These are phyloP conservation scores for Aspergillus diversus DNA, from an alignment of 495 filamentous ascomycete genomes.

Conservation along the genomic window DNA sequence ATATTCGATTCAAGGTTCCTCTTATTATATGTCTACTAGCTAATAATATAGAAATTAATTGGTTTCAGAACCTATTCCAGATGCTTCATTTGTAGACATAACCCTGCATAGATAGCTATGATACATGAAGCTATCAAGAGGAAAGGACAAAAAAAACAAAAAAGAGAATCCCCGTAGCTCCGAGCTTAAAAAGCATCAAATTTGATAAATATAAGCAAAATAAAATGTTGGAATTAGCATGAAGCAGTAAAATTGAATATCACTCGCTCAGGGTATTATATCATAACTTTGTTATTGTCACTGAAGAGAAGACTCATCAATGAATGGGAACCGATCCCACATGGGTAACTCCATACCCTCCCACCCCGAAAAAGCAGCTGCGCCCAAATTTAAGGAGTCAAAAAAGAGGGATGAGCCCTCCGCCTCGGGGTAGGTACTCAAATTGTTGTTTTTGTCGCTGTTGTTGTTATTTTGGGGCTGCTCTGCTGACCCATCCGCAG, in stretches of 20 bases:
- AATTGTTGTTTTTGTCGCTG: background rate
- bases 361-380: slow-evolving; percentile 6
- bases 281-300: background rate
- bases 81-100: no score
- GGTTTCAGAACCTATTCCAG: no score
- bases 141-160: no score
- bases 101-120: no score
- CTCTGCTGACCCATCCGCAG: background rate
- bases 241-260: background rate
- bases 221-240: no score
- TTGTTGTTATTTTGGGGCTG: background rate
- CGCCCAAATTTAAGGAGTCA: background rate
- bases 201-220: background rate
- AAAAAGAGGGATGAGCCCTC: background rate
- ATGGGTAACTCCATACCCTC: slow-evolving; percentile 19
- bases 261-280: background rate
- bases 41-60: no score
- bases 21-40: no score
- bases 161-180: no score
- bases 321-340: slow-evolving; percentile 21
- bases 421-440: slow-evolving; percentile 5
- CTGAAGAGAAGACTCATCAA: slow-evolving; percentile 6
- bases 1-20: no score
- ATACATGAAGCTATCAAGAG: no score
- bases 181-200: background rate